Base-by-base conservation (phyloP, 192 early-diverging fungal species). In the Diversispora eburnea region DNA sequence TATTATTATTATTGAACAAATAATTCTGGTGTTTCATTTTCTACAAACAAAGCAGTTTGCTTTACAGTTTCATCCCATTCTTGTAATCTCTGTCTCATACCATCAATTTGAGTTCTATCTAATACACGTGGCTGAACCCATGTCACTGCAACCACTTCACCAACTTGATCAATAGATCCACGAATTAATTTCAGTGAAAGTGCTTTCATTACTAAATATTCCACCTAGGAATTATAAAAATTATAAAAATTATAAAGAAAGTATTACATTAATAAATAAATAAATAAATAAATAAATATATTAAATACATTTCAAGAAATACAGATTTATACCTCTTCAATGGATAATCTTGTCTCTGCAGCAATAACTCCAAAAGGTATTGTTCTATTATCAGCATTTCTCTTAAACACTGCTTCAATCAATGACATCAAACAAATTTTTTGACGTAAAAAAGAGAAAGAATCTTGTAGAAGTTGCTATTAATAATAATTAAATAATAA, bases 81-180 rank as follows among this genome's bases (percentile, higher is more conserved):
- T 46, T 81, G 84, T 49, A 99, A 84, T 65, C 90, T 84, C 63
- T 93, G 89, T 49, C 87, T 84, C 84, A 99, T 89, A 41, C 84
- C 87, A 73, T 85, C 84, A 76, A 99, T 95, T 82, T 98, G 96
- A 25, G 85, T 84, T 83, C 84, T 89, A 81, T 94, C 94, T 73
- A 99, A 82, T 12, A 96, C 95, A 77, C 98, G 93, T 20, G 98
- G 96, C 82, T 98, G 96, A 10, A 99, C 98, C 98, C 98, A 98
- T 64, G 94, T 89, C 46, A 99, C 91, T 45, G 84, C 85, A 8
- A 99, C 93, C 10, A 91, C 84, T 71, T 89, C 82, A 43, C 93
- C 94, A 22, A 99, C 94, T 82, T 99, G 95, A 74, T 99, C 96
- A 80, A 99, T 97, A 45, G 88, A 89, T 20, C 98, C 98, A 67